Conservation (phyloP, 2,329 filamentous ascomycete species). For the Paraphaeosphaeria sporulosa region DNA sequence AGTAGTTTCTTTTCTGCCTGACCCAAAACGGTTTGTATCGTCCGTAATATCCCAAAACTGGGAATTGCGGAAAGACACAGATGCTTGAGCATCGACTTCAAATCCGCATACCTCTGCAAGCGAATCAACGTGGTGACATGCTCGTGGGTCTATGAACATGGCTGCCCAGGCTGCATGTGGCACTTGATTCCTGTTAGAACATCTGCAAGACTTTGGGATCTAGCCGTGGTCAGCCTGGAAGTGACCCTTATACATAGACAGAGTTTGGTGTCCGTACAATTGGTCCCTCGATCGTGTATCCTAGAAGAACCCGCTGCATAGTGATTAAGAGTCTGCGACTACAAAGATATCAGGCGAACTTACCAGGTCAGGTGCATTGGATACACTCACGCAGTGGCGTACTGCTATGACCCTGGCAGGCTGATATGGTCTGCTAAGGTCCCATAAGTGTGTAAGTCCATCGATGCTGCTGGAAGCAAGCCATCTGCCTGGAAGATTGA, state of each 20-base stretch:
- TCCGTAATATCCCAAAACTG: constrained; percentile 22
- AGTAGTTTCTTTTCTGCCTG: background rate
- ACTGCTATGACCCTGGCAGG: constrained; percentile 29
- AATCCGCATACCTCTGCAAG: constrained; percentile 22
- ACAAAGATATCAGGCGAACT: background rate
- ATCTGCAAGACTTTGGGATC: constrained; percentile 24
- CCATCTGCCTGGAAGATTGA: constrained; percentile 49
- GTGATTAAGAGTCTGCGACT: background rate
- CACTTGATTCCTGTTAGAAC: constrained; percentile 17
- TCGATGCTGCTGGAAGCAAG: constrained; percentile 65
- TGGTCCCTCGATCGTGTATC: background rate
- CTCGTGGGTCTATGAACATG: constrained; percentile 36
- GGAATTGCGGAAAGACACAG: background rate
- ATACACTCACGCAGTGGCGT: constrained; percentile 34
- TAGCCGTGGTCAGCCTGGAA: background rate
- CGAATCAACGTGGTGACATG: constrained; percentile 23
- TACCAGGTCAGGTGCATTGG: background rate
- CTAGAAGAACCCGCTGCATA: background rate
- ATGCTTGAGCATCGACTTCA: background rate
- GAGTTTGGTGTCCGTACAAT: background rate
- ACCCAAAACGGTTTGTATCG: background rate
- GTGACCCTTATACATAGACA: background rate
- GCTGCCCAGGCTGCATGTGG: constrained; percentile 40
- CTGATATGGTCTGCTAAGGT: constrained; percentile 36
- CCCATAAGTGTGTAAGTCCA: constrained; percentile 59